Percentiles rank a stretch among this genome's conserved stretches.
phyloP scores from a whole-genome alignment of 768 basidiomycete genomes.

The Gymnopilus junonius region DNA sequence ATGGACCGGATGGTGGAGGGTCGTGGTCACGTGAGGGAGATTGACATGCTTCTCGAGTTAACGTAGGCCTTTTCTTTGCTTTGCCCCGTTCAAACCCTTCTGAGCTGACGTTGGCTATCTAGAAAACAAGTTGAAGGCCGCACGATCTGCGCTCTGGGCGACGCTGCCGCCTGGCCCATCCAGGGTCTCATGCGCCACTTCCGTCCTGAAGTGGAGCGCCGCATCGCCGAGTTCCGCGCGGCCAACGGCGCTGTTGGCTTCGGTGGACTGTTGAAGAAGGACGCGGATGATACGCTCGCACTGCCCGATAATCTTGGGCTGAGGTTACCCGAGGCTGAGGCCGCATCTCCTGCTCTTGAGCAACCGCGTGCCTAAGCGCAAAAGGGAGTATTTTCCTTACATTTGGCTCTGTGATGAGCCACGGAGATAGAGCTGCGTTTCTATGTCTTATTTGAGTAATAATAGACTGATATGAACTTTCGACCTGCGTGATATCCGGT shows the following conservation, averaged over 20 bases:
- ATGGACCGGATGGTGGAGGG: slow-evolving; percentile 97
- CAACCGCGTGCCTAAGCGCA: neutral
- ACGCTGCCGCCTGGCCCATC: slow-evolving; percentile 98
- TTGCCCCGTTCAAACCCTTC: neutral
- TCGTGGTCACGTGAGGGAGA: slow-evolving; percentile 88
- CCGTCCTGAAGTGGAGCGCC: slow-evolving; percentile 91
- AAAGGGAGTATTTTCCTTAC: too few species aligned
- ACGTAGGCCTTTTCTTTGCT: slow-evolving; percentile 58
- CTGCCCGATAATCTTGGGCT: slow-evolving; percentile 77
- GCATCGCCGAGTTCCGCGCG: slow-evolving; percentile 78
- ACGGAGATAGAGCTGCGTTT: neutral
- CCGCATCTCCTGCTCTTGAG: slow-evolving; percentile 12
- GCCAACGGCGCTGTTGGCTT: slow-evolving; percentile 85
- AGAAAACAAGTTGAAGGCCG: slow-evolving; percentile 97
- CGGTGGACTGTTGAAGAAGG: slow-evolving; percentile 76
- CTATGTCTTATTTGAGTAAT: neutral
- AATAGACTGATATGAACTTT: neutral
- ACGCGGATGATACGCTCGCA: slow-evolving; percentile 72
- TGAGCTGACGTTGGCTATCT: slow-evolving; percentile 1
- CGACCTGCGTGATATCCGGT: neutral
- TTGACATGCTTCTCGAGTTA: slow-evolving; percentile 96
- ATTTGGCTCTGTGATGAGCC: neutral
- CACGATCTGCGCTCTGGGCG: slow-evolving; percentile 96
- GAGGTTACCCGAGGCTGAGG: slow-evolving; percentile 44
- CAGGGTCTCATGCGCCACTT: slow-evolving; percentile 98